These are phyloP conservation scores for Vicia faba DNA, from an alignment of 306 rosid species.

Conservation along the genomic window DNA sequence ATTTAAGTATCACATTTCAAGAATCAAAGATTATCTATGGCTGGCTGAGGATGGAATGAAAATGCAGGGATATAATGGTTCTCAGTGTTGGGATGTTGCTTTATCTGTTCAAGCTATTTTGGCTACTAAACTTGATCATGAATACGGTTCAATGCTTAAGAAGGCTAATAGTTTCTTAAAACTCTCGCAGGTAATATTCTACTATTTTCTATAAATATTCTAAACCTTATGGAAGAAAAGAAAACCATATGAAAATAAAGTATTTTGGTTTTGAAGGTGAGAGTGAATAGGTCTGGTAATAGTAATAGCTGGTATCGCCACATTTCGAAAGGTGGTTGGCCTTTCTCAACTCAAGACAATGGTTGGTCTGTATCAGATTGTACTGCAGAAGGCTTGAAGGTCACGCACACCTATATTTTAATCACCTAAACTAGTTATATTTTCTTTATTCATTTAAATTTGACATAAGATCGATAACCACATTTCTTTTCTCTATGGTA, in stretches of 20 bases:
- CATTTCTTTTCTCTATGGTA: background rate
- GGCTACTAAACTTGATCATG: conserved; percentile 55
- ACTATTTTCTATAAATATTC: too few species aligned
- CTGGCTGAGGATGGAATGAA: conserved; percentile 91
- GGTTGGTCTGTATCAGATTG: conserved; percentile 77
- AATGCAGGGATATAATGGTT: conserved; percentile 88
- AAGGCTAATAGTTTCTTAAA: conserved; percentile 62
- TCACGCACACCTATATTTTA: background rate
- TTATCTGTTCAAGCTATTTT: conserved; percentile 72
- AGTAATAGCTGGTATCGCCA: conserved; percentile 62
- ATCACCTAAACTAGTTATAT: too few species aligned
- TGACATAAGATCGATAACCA: background rate
- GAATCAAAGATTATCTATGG: conserved; percentile 85
- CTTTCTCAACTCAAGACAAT: conserved; percentile 73
- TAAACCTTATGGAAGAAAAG: background rate
- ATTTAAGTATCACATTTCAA: conserved; percentile 63
- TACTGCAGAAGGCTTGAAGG: conserved; percentile 80
- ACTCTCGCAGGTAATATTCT: conserved; percentile 52
- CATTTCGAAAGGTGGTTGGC: conserved; percentile 73
- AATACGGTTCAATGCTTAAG: conserved; percentile 55
- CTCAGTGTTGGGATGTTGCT: conserved; percentile 72
- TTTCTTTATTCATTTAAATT: too few species aligned
- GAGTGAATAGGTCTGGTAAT: conserved; percentile 45
- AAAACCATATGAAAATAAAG: background rate
- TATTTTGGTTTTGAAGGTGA: conserved; percentile 40